Conservation (phyloP, 768 basidiomycete genomes). For the Suillus discolor region DNA sequence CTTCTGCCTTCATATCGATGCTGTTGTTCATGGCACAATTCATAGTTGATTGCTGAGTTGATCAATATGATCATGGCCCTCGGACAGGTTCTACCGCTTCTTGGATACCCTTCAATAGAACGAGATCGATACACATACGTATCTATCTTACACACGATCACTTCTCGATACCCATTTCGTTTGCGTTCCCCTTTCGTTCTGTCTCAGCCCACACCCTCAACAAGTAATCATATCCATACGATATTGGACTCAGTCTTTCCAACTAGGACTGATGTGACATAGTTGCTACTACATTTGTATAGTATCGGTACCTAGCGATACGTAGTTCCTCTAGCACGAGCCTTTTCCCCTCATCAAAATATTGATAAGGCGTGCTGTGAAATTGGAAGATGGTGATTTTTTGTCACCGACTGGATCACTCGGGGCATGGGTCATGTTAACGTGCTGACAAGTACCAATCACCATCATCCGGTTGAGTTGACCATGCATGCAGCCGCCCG, state of each 20-base stretch:
- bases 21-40: neutral
- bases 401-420: too few relatives aligned
- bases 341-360: too few relatives aligned
- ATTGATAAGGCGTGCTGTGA: too few relatives aligned
- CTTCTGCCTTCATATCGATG: neutral
- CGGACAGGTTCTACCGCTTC: neutral
- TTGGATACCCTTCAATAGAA: neutral
- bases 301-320: neutral
- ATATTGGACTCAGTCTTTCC: neutral
- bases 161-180: neutral
- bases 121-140: neutral
- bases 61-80: neutral
- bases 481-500: too few relatives aligned
- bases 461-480: neutral
- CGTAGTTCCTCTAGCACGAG: neutral
- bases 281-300: neutral
- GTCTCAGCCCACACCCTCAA: neutral
- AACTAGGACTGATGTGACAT: conserved; percentile 1
- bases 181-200: neutral
- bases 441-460: too few relatives aligned
- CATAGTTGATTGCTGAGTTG: neutral
- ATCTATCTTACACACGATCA: neutral
- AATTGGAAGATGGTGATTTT: too few relatives aligned
- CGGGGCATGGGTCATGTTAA: too few relatives aligned
- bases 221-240: neutral